Conservation (phyloP, 257 asterid species). For the Capsicum baccatum region DNA sequence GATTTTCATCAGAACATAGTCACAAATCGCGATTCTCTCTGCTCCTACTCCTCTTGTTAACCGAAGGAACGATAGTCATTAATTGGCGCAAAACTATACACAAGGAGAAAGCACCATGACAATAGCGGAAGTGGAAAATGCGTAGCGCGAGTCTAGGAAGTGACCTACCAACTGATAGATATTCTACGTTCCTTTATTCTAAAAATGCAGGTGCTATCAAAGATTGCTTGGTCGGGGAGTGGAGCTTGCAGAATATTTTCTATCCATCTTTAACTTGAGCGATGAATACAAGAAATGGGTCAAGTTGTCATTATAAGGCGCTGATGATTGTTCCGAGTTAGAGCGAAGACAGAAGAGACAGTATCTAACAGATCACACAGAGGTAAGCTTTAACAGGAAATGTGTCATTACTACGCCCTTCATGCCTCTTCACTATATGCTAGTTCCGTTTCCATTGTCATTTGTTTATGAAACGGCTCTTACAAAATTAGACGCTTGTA, state of each 20-base stretch:
- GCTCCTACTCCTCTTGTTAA: not conserved
- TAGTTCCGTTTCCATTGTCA: too few relatives aligned
- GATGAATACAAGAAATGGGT: conserved; percentile 84
- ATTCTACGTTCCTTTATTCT: not conserved
- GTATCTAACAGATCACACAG: conserved; percentile 79
- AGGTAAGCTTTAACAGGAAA: conserved; percentile 49
- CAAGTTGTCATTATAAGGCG: conserved; percentile 42
- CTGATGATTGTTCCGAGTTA: conserved; percentile 33
- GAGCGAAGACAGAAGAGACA: conserved; percentile 51
- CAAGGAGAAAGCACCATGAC: too few relatives aligned
- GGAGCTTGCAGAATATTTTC: conserved; percentile 68
- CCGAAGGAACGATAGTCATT: not conserved
- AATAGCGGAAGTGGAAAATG: too few relatives aligned
- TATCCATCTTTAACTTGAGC: conserved; percentile 59
- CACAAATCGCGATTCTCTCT: not conserved
- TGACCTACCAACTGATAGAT: not conserved
- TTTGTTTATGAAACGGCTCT: too few relatives aligned
- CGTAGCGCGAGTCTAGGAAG: too few relatives aligned
- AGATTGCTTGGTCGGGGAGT: conserved; percentile 62
- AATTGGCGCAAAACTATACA: too few relatives aligned
- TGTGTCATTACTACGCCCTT: not conserved
- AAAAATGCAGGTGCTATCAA: conserved; percentile 63
- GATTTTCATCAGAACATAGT: not conserved
- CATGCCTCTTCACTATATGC: not conserved
- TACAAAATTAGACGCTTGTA: too few relatives aligned